Evolutionary conservation across 1,139 yeast genomes (phyloP).

Genomic region (Geotrichum siamense): DNA sequence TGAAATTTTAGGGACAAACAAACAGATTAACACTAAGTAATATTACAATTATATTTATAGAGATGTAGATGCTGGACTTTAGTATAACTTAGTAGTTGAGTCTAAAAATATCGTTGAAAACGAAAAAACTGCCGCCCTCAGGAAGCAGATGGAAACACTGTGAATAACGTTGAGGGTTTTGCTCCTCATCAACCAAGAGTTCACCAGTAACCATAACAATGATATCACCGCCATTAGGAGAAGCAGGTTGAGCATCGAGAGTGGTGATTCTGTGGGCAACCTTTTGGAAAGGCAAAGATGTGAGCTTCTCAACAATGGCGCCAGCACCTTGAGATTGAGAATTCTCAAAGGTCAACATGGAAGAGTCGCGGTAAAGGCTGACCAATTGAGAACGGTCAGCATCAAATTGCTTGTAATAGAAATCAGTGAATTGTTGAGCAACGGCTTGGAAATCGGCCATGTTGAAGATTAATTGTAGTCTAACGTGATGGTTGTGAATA

Average conservation of each 20-base stretch:
- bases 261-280: conserved; percentile 91
- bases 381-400: conserved; percentile 88
- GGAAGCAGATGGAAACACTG: conserved; percentile 97
- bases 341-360: conserved; percentile 96
- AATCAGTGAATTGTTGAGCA: conserved; percentile 73
- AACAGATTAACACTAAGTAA: no score
- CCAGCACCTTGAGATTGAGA: conserved; percentile 92
- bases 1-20: no score
- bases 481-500: not conserved
- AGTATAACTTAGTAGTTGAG: conserved; percentile 39
- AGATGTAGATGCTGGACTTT: no score
- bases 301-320: conserved; percentile 84
- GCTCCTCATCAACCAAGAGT: conserved; percentile 85
- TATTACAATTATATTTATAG: no score
- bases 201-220: conserved; percentile 98
- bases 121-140: conserved; percentile 84
- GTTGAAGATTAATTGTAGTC: conserved; percentile 2
- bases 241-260: conserved; percentile 96
- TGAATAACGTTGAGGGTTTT: conserved; percentile 89
- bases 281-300: conserved; percentile 80
- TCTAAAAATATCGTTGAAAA: conserved; percentile 94
- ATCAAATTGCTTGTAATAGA: conserved; percentile 94
- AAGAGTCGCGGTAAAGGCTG: conserved; percentile 88
- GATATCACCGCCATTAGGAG: conserved; percentile 79
- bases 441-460: conserved; percentile 31